These are phyloP conservation scores for Ilyonectria destructans DNA, from an alignment of 2,329 filamentous ascomycete genomes.

Conservation along the genomic window DNA sequence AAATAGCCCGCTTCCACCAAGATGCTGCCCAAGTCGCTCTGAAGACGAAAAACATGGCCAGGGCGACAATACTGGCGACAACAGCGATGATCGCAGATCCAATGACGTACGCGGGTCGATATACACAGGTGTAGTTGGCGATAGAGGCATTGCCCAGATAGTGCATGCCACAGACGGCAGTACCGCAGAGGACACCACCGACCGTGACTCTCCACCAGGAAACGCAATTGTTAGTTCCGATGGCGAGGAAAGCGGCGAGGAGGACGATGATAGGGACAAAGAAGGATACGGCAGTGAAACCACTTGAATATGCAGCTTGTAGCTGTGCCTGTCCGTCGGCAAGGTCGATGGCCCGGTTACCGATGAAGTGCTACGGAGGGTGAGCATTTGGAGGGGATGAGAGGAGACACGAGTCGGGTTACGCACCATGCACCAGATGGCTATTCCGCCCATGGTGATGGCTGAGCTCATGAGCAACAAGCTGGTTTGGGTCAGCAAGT, in stretches of 20 bases:
- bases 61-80: slow-evolving; percentile 77
- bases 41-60: slow-evolving; percentile 85
- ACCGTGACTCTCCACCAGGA: slow-evolving; percentile 72
- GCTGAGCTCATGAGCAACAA: slow-evolving; percentile 76
- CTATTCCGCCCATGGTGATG: slow-evolving; percentile 81
- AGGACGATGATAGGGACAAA: slow-evolving; percentile 85
- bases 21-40: slow-evolving; percentile 83
- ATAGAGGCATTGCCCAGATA: slow-evolving; percentile 91
- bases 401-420: not conserved
- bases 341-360: slow-evolving; percentile 84
- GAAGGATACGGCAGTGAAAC: slow-evolving; percentile 83
- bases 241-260: slow-evolving; percentile 79
- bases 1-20: slow-evolving; percentile 82
- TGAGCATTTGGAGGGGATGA: slow-evolving; percentile 16
- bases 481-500: slow-evolving; percentile 56
- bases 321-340: slow-evolving; percentile 73
- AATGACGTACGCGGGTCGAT: slow-evolving; percentile 72
- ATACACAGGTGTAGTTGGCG: slow-evolving; percentile 80
- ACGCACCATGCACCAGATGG: slow-evolving; percentile 80
- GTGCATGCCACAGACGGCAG: slow-evolving; percentile 88
- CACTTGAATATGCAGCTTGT: slow-evolving; percentile 82
- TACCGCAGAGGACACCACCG: slow-evolving; percentile 80
- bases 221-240: slow-evolving; percentile 73
- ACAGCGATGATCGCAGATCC: slow-evolving; percentile 82
- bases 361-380: slow-evolving; percentile 68